Base-by-base conservation (phyloP, 768 basidiomycete genomes). In the Trametes punicea region DNA sequence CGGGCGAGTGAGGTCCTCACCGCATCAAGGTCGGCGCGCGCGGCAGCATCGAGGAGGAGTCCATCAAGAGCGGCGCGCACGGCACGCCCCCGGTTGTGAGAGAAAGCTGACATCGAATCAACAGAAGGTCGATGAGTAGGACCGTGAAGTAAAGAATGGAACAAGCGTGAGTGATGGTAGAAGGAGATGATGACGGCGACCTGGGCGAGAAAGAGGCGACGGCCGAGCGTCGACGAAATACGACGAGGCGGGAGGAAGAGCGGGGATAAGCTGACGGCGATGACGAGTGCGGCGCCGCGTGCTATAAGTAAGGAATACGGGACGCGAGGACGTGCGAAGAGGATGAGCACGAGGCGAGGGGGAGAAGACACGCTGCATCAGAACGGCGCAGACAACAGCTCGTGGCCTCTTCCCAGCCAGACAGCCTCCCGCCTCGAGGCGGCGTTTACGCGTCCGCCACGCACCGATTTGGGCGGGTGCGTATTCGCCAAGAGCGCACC, bases 1-100 rank as follows among this genome's bases (percentile, higher is more conserved):
- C 75, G 69, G 7, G 73, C 71, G 52, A 90, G 73, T 39, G 83
- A 80, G 47, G 71, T 75, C 20, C 70, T 74, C 16, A 88, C 76
- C 40, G 76, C 81, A 27, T 75, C 69, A 40, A 80, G 74, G 64
- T 83, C 78, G 45, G 84, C 88, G 42, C 70, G 71, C 21, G 80
- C 75, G 41, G 84, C 84, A 31, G 81, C 84, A 15, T 63, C 61
- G 18, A 67, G 51, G 34, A 71, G 57, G n/a, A 52, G 26, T 13
- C 60, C 36, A 38, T 55, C 56, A 27, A 54, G 55, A 44, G 53
- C 55, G 33, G 57, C 42, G 57, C 57, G 62, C 40, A 31, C 59
- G 20, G 53, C 50, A 46, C 57, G 57, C 26, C 55, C 55, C 29
- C 53, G 34, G 7, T 31, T 20, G 16, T 49, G 53, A 38, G 54